Percentiles rank a stretch among this genome's conserved stretches.
phyloP scores from a whole-genome alignment of 1,139 yeast genomes.

The Diutina sp. region DNA sequence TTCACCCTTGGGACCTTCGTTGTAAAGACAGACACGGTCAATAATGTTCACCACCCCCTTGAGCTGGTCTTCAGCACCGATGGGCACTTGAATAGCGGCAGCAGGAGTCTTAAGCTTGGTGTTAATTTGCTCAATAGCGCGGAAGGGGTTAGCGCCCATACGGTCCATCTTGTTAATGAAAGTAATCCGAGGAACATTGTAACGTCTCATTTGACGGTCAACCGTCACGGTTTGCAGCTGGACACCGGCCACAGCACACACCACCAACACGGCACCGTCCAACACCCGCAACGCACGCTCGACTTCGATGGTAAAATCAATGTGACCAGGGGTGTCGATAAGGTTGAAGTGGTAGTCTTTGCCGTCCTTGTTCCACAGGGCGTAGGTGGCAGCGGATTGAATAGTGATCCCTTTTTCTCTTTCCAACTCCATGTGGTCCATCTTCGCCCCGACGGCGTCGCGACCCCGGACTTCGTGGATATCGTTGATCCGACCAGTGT shows the following conservation, averaged over 20 bases:
- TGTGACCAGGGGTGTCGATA: conserved; percentile 39
- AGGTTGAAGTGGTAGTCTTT: conserved; percentile 62
- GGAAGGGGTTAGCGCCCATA: conserved; percentile 97
- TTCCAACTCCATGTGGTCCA: conserved; percentile 16
- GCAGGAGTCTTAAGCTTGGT: conserved; percentile 82
- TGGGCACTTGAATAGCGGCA: conserved; percentile 96
- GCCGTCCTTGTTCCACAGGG: conserved; percentile 80
- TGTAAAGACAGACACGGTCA: conserved; percentile 74
- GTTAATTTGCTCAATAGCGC: conserved; percentile 85
- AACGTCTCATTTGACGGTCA: conserved; percentile 97
- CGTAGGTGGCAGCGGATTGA: conserved; percentile 97
- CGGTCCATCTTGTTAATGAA: conserved; percentile 98
- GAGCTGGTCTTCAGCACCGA: conserved; percentile 79
- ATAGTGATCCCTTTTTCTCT: conserved; percentile 29
- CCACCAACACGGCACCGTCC: conserved; percentile 96
- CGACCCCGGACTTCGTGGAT: conserved; percentile 98
- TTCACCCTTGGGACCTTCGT: conserved; percentile 92
- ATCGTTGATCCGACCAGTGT: conserved; percentile 94
- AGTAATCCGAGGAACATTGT: conserved; percentile 92
- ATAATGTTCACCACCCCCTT: conserved; percentile 87
- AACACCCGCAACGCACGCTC: conserved; percentile 94
- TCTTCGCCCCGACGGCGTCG: conserved; percentile 96
- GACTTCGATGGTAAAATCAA: conserved; percentile 96
- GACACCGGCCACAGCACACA: conserved; percentile 96
- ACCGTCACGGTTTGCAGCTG: conserved; percentile 98